A percentile compares a stretch with the other conserved stretches of the same genome.
Conservation (phyloP, 768 basidiomycete genomes). For the Suillus cothurnatus region DNA sequence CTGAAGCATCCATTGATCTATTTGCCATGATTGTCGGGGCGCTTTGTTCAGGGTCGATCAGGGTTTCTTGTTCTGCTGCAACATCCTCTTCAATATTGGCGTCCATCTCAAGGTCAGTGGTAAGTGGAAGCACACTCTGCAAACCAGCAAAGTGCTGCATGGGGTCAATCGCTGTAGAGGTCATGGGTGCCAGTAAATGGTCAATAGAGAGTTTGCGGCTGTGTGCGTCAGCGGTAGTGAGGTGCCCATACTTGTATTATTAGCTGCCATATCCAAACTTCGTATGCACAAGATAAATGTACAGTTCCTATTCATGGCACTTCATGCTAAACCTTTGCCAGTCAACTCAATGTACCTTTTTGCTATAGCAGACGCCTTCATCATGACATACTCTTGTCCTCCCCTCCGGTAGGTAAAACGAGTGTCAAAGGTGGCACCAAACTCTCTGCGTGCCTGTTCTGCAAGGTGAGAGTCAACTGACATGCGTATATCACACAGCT, state of each 20-base stretch:
- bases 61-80: background rate
- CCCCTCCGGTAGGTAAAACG: background rate
- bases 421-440: background rate
- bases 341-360: background rate
- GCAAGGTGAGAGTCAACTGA: background rate
- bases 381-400: background rate
- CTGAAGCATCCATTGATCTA: background rate
- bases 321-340: too few relatives aligned
- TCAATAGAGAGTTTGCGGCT: too few relatives aligned
- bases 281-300: background rate
- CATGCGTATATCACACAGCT: background rate
- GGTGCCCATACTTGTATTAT: too few relatives aligned
- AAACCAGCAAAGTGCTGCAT: background rate
- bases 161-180: too few relatives aligned
- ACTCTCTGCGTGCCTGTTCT: background rate
- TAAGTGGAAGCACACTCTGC: too few relatives aligned
- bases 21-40: background rate
- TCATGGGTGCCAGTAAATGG: too few relatives aligned
- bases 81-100: background rate
- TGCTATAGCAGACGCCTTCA: background rate
- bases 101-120: background rate
- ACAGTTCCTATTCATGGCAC: background rate
- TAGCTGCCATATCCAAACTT: background rate
- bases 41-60: background rate
- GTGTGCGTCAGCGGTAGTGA: too few relatives aligned